Evolutionary conservation across 768 basidiomycete species (phyloP).

Genomic region (Calvatia gigantea): DNA sequence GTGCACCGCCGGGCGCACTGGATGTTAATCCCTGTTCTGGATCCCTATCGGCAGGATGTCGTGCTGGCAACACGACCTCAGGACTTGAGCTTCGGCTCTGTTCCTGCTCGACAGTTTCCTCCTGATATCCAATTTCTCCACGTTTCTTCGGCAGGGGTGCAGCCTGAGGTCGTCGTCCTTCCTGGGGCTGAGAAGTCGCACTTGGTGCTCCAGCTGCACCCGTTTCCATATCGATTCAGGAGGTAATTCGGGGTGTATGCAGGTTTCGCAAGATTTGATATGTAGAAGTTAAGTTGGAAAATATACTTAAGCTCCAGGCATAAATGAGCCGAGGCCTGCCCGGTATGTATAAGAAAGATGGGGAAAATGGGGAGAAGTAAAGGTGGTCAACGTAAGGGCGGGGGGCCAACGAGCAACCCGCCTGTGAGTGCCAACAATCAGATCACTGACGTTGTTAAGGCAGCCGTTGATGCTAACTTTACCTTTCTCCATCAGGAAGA

Average conservation of each 20-base stretch:
- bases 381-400: background rate
- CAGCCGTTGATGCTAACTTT: background rate
- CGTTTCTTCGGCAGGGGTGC: constrained; percentile 60
- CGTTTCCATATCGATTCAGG: constrained; percentile 2
- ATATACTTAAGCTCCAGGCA: constrained; percentile 5
- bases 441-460: constrained; percentile 2
- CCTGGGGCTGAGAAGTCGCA: background rate
- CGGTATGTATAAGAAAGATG: background rate
- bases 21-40: constrained; percentile 17
- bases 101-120: constrained; percentile 28
- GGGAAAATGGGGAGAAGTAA: background rate
- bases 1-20: background rate
- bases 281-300: background rate
- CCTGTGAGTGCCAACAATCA: background rate
- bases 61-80: constrained; percentile 30
- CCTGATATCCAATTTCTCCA: constrained; percentile 63
- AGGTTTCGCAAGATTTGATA: background rate
- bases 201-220: background rate
- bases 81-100: constrained; percentile 10
- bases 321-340: constrained; percentile 3
- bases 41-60: constrained; percentile 48
- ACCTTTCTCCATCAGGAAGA: background rate
- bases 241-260: constrained; percentile 4
- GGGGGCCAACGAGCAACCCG: background rate
- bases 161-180: constrained; percentile 43